phyloP scores from a whole-genome alignment of 2,329 filamentous ascomycete species.

The Rasamsonia emersonii region DNA sequence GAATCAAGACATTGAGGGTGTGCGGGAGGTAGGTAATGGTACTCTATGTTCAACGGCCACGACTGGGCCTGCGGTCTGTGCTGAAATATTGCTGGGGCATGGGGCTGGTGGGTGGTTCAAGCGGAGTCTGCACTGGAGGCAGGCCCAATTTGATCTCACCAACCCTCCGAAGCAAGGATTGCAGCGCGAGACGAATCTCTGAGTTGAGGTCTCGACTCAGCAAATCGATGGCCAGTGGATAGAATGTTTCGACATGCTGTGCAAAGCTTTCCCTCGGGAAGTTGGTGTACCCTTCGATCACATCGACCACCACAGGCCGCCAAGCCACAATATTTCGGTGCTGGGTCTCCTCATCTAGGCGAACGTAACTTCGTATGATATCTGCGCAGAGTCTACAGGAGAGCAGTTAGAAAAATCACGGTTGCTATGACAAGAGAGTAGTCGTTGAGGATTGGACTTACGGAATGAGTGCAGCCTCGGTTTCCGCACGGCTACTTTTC shows the following conservation, averaged over 20 bases:
- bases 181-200: conserved; percentile 70
- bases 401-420: conserved; percentile 13
- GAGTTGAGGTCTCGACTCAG: conserved; percentile 70
- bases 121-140: conserved; percentile 19
- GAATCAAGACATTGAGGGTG: conserved; percentile 7
- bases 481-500: conserved; percentile 67
- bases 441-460: conserved; percentile 26
- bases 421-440: conserved; percentile 1
- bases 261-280: conserved; percentile 76
- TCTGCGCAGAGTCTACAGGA: conserved; percentile 67
- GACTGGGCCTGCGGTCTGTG: conserved; percentile 20
- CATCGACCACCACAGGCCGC: conserved; percentile 93
- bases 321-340: conserved; percentile 95
- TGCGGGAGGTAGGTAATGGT: background rate
- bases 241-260: conserved; percentile 72
- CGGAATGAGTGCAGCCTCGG: conserved; percentile 85
- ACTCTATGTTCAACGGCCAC: conserved; percentile 12
- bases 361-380: conserved; percentile 77
- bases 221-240: conserved; percentile 75
- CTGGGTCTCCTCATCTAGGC: conserved; percentile 89
- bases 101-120: conserved; percentile 23
- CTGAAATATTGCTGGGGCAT: conserved; percentile 23
- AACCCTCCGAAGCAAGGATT: conserved; percentile 68
- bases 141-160: conserved; percentile 62
- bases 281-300: conserved; percentile 81